Evolutionary conservation across 1,284 basidiomycete species (phyloP), one percentile per base, ranked within the genome.

Genomic region (Schizophyllum commune): DNA sequence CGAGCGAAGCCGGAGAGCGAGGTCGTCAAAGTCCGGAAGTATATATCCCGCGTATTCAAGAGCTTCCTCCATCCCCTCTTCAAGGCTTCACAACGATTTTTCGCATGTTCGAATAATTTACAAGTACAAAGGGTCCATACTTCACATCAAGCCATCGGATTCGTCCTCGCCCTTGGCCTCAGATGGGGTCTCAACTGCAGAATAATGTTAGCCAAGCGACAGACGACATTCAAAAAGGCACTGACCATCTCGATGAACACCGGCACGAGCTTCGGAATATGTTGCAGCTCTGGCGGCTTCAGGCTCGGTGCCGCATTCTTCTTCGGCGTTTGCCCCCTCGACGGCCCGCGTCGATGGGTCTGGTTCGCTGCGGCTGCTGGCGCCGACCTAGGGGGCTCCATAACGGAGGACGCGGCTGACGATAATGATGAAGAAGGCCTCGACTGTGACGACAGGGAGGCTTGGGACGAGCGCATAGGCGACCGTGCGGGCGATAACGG

Each of bases 221-320:
- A 64, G 13, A 9, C 39, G 39, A 13, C 39, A 27, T 27, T 8
- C 39, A 27, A 56, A 9, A 21, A 17, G 39, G 4, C 32, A 71
- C 86, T 72, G 66, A 96, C 94, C 79, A 96, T 86, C 75, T 97
- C 95, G 56, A 90, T 83, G 71, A 97, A 97, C 32, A 98, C 68
- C 1, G 94, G 92, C 39, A 95, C 76, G 22, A 98, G 71, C 63
- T 85, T 81, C 21, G 90, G 87, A 61, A 97, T 84, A 66, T 89
- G 82, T 61, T 80, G 78, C 58, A 98, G 78, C 62, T 92, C 85
- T 0, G 96, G 96, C 57, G 89, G 84, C 65, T 85, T 83, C 52
- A 92, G 74, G 1, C 74, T 69, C 53, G 79, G 71, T 1, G 77
- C 72, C 54, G 74, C 74, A 60, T 74, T 77, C 71, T 68, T 75